Conservation (phyloP, 2,329 filamentous ascomycete species). For the Penicillium sp. region DNA sequence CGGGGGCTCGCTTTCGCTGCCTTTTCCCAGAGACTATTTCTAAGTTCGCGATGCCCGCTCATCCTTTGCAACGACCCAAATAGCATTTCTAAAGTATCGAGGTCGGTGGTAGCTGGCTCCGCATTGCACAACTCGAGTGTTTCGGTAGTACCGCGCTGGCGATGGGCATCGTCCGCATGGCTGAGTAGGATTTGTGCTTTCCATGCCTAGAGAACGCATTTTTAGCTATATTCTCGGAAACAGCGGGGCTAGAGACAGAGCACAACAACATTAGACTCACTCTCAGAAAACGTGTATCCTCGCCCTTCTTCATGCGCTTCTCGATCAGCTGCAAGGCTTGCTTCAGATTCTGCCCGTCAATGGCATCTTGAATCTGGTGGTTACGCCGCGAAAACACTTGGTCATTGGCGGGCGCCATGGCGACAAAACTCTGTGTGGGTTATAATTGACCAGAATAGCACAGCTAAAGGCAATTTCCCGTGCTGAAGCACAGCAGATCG, state of each 20-base stretch:
- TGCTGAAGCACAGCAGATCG: slow-evolving; percentile 30
- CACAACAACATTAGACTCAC: slow-evolving; percentile 27
- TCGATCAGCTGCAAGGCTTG: slow-evolving; percentile 55
- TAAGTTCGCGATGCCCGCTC: slow-evolving; percentile 38
- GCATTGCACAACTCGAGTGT: slow-evolving; percentile 48
- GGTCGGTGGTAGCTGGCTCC: slow-evolving; percentile 48
- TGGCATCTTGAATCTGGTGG: slow-evolving; percentile 55
- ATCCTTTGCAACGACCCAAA: slow-evolving; percentile 44
- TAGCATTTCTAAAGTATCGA: slow-evolving; percentile 50
- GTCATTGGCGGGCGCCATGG: slow-evolving; percentile 42
- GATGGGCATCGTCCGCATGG: slow-evolving; percentile 47
- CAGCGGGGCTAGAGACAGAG: not conserved
- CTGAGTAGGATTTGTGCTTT: slow-evolving; percentile 47
- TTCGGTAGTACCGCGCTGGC: slow-evolving; percentile 48
- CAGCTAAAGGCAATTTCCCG: slow-evolving; percentile 22
- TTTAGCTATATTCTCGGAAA: slow-evolving; percentile 9
- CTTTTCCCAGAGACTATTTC: slow-evolving; percentile 50
- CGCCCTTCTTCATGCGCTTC: slow-evolving; percentile 60
- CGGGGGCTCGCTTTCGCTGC: slow-evolving; percentile 51
- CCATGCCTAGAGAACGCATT: slow-evolving; percentile 40
- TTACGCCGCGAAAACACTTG: slow-evolving; percentile 50
- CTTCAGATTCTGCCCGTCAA: slow-evolving; percentile 53
- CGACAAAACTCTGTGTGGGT: slow-evolving; percentile 4
- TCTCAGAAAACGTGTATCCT: slow-evolving; percentile 48
- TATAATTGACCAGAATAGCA: not conserved